Conservation (phyloP, 2,329 filamentous ascomycete genomes). For the Reticulascus tulasneorum region DNA sequence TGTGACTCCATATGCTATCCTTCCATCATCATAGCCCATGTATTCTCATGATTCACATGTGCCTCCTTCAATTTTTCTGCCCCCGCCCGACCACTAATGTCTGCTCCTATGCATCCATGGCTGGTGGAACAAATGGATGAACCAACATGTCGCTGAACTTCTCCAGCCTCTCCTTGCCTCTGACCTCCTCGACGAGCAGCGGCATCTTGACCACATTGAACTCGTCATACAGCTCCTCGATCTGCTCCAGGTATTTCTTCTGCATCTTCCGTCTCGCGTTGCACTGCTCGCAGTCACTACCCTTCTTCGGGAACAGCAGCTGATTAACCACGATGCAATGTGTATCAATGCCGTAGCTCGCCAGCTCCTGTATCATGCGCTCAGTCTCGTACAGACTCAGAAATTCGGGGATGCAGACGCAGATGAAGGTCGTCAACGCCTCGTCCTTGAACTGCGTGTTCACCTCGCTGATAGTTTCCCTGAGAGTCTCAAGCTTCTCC, state of each 20-base stretch:
- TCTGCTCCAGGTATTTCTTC: constrained; percentile 98
- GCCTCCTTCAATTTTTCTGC: constrained; percentile 2
- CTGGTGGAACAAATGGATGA: constrained; percentile 68
- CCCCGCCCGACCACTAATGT: background rate
- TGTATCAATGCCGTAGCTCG: constrained; percentile 90
- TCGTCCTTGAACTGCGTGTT: constrained; percentile 98
- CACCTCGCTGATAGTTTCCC: constrained; percentile 90
- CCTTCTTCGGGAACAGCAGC: constrained; percentile 83
- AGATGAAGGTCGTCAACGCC: constrained; percentile 93
- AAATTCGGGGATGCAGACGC: constrained; percentile 98
- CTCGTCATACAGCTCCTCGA: constrained; percentile 96
- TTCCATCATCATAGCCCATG: constrained; percentile 3
- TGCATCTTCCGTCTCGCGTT: constrained; percentile 96
- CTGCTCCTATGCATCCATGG: constrained; percentile 16
- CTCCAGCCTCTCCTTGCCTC: constrained; percentile 90
- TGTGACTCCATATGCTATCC: constrained; percentile 7
- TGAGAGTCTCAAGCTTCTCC: constrained; percentile 88
- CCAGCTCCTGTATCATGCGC: constrained; percentile 98
- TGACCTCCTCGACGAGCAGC: constrained; percentile 87
- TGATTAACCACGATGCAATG: constrained; percentile 98
- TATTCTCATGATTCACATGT: constrained; percentile 3
- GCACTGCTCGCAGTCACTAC: constrained; percentile 89
- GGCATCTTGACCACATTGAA: constrained; percentile 99
- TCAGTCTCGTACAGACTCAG: constrained; percentile 96
- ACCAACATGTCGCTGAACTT: constrained; percentile 85